Evolutionary conservation across 2,329 filamentous ascomycete species (phyloP), one percentile per base, ranked within the genome.

Genomic region (Pseudogymnoascus sp.): DNA sequence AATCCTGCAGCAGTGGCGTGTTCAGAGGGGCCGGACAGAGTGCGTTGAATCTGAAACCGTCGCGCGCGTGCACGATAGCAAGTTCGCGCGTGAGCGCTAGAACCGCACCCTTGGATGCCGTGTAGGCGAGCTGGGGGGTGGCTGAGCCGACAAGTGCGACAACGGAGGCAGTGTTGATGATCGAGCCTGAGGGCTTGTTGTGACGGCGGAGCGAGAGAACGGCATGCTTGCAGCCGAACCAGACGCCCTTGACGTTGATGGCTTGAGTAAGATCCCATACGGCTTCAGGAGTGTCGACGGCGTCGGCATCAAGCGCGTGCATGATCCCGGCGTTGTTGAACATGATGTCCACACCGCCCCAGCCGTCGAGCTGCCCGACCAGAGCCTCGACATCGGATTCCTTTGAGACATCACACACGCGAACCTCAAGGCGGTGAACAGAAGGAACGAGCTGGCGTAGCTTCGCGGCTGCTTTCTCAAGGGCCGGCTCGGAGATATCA

Each of bases 311-410:
- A 62, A 87, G 79, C 20, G 80, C 81, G 71, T 90, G 87, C 87
- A 91, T 90, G 67, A 90, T 90, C 14, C 88, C 88, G 14, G 88
- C 88, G 68, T 91, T 91, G 78, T 90, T 91, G 81, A 90, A 90
- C 68, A 90, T 86, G 69, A 90, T 79, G 68, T 91, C 88, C 1
- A 87, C 74, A 38, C 88, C 88, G 65, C 87, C 88, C 84, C 86
- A 88, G 22, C 79, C 73, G 69, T 90, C 87, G 33, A 88, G 74
- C 14, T 80, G 76, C 57, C 82, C 81, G 28, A 90, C 77, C 65
- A 84, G 79, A 14, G 81, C 79, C 66, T 84, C 74, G 16, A 90
- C 79, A 20, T 88, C 81, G 30, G 79, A 72, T 71, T 90, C 88
- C 69, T 86, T 87, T 67, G 85, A 86, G 36, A 90, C 88, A 69